Conservation (phyloP, 805 yeast genomes). For the Hyphopichia homilentoma region DNA sequence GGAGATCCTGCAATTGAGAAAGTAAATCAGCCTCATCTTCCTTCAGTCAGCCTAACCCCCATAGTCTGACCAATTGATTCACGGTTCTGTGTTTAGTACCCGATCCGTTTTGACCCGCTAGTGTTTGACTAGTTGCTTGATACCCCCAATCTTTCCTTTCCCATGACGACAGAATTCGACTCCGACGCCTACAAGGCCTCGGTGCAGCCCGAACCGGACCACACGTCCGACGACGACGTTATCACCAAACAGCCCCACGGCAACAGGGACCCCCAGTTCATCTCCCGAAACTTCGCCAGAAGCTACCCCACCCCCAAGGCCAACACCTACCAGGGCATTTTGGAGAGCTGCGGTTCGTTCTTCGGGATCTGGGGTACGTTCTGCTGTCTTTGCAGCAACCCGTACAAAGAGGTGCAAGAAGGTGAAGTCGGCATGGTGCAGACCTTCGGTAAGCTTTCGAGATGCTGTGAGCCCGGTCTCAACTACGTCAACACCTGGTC, state of each 20-base stretch:
- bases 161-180: conserved; percentile 2
- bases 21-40: too few species aligned
- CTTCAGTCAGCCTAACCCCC: too few species aligned
- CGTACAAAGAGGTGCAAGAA: conserved; percentile 57
- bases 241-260: conserved; percentile 12
- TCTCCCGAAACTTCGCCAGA: conserved; percentile 38
- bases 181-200: conserved; percentile 1
- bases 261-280: conserved; percentile 37
- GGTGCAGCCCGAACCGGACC: too few species aligned
- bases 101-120: too few species aligned
- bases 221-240: not conserved
- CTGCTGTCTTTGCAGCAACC: conserved; percentile 58
- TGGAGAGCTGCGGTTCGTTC: conserved; percentile 38
- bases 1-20: too few species aligned
- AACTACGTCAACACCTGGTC: conserved; percentile 62
- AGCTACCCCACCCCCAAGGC: conserved; percentile 36
- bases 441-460: conserved; percentile 60
- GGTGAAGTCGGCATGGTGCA: conserved; percentile 70
- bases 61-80: too few species aligned
- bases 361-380: conserved; percentile 53
- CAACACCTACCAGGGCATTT: conserved; percentile 39
- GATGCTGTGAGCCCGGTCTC: conserved; percentile 68
- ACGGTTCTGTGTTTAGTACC: too few species aligned
- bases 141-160: too few species aligned
- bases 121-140: too few species aligned